Base-by-base conservation (phyloP, 78 protist species). In the Dictyostelium purpureum region DNA sequence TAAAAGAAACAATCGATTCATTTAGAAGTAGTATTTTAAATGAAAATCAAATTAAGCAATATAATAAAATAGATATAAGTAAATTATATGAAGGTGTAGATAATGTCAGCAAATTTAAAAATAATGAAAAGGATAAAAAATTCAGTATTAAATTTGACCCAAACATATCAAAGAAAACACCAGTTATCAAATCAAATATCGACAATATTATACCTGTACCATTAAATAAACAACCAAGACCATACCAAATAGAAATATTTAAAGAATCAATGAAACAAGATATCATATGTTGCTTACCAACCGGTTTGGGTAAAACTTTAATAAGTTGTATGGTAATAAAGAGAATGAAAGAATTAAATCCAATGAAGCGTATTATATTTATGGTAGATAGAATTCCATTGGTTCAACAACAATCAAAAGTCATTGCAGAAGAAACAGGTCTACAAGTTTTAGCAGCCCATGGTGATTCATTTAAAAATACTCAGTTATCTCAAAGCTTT, bases 241-340 rank as follows among this genome's bases (percentile, higher is more conserved):
- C 47, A 6, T 79, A 79, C 52, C 88, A 79, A 79, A 11, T 21
- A 26, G 57, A 79, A 33, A 24, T 79, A 1, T 79, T 49, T 49
- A 63, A 14, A 7, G 66, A 65, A 33, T 28, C 88, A 49, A 79
- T 79, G 88, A 35, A 79, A 63, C 19, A 16, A 18, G 35, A 79
- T 47, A 79, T 63, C 31, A 79, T 79, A 19, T 63, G 76, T 66
- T 79, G 88, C 40, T 18, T 79, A 26, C 88, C 88, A 61, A 79
- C 88, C n/a, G 88, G 88, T 35, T 49, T 79, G 16, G 88, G 88
- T 16, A 79, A 79, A 40, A 79, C 88, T 1, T 35, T 65, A 16
- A 79, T 79, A 0, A 26, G 69, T 5, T 61, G 76, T 43, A 33
- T 79, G 42, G 77, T 49, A 14, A 79, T 79, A 0, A 33, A 19